These are phyloP conservation scores for Terfezia boudieri DNA, from an alignment of 495 filamentous ascomycete genomes.

Conservation along the genomic window DNA sequence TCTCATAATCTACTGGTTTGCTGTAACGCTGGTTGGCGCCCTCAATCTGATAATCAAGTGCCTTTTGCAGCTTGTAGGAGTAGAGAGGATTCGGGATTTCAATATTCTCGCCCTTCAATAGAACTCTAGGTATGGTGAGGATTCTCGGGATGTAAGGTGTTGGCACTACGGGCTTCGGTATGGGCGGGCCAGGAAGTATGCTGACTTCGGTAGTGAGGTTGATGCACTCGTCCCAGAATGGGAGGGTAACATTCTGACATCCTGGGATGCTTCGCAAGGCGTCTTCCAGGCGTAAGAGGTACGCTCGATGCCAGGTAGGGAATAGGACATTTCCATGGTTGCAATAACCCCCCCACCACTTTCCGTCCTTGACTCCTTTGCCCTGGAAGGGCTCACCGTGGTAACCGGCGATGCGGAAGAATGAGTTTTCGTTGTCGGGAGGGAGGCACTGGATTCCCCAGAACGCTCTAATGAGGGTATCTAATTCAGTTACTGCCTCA, in stretches of 20 bases:
- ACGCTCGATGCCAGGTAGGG: constrained; percentile 25
- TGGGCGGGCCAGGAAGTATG: too few relatives aligned
- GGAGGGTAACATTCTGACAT: constrained; percentile 8
- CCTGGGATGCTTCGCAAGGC: constrained; percentile 9
- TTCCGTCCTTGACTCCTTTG: not conserved
- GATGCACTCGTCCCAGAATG: constrained; percentile 15
- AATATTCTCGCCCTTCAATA: not conserved
- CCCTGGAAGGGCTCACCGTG: constrained; percentile 13
- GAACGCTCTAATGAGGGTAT: constrained; percentile 10
- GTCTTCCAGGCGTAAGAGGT: constrained; percentile 13
- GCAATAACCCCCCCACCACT: constrained; percentile 21
- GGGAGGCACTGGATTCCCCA: constrained; percentile 2
- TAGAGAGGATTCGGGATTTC: not conserved
- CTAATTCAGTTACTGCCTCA: not conserved
- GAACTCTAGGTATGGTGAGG: not conserved
- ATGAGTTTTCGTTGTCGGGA: constrained; percentile 7
- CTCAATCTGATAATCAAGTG: not conserved
- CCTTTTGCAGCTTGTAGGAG: not conserved
- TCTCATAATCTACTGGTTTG: not conserved
- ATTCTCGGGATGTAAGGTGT: not conserved
- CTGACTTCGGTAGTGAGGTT: too few relatives aligned
- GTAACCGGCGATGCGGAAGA: constrained; percentile 16
- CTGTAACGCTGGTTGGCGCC: not conserved
- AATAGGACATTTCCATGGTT: constrained; percentile 23
- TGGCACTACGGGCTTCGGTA: too few relatives aligned